Conservation (phyloP, 2,329 filamentous ascomycete species). For the Stagonosporopsis tanaceti region DNA sequence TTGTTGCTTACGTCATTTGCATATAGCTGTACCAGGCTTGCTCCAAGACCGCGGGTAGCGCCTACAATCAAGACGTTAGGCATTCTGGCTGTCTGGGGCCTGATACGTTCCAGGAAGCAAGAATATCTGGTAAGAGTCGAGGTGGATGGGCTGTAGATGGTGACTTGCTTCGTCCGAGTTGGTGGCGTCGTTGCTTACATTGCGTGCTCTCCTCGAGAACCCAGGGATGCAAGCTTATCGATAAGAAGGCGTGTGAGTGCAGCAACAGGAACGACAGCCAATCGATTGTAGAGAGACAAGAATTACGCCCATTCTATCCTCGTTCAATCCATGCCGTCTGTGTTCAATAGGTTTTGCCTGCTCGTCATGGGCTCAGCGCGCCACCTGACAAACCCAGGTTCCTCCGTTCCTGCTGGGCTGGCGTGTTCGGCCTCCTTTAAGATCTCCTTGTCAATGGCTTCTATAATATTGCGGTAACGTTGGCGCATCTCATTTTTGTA, state of each 20-base stretch:
- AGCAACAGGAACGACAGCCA: neutral
- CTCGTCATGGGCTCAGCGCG: constrained; percentile 21
- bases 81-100: constrained; percentile 22
- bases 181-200: constrained; percentile 15
- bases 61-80: constrained; percentile 68
- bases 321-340: neutral
- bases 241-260: neutral
- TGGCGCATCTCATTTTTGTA: neutral
- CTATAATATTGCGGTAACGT: constrained; percentile 7
- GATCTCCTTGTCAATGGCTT: constrained; percentile 6
- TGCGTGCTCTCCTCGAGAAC: constrained; percentile 7
- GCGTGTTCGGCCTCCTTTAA: neutral
- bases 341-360: constrained; percentile 7
- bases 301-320: neutral
- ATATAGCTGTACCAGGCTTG: constrained; percentile 67
- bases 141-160: too few relatives aligned
- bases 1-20: constrained; percentile 52
- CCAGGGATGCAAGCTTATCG: neutral
- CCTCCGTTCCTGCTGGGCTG: neutral
- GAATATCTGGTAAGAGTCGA: neutral
- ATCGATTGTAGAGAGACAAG: neutral
- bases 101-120: neutral
- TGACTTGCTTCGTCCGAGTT: neutral
- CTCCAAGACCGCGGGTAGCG: constrained; percentile 73
- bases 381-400: constrained; percentile 6